Percentiles rank a stretch among this genome's conserved stretches.
Evolutionary conservation across 345 rosid genomes (phyloP).

Genomic region (Linum usitatissimum): DNA sequence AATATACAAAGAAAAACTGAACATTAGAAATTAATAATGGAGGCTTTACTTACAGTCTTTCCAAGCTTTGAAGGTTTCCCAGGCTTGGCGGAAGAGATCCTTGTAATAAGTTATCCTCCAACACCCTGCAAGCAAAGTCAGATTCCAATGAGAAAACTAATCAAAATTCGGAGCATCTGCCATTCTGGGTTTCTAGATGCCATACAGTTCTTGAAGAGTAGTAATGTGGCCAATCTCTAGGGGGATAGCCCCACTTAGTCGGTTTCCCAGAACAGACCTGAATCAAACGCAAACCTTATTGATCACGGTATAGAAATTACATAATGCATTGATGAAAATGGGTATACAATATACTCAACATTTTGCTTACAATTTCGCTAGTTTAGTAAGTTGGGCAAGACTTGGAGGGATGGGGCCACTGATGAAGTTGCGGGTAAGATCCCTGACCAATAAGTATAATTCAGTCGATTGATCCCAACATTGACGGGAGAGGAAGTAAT

Average conservation of each 20-base stretch:
- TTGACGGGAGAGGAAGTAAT: no score
- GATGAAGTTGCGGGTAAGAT: slow-evolving; percentile 59
- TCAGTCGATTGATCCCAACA: no score
- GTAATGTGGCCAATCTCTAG: slow-evolving; percentile 39
- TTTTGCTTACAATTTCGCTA: slow-evolving; percentile 38
- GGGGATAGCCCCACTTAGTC: slow-evolving; percentile 56
- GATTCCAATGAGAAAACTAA: neutral
- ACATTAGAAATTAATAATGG: neutral
- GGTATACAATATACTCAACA: no score
- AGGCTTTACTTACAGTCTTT: slow-evolving; percentile 36
- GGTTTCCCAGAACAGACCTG: slow-evolving; percentile 59
- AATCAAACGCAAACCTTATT: neutral
- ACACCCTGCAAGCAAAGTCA: slow-evolving; percentile 35
- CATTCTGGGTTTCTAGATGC: neutral
- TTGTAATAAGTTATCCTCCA: slow-evolving; percentile 49
- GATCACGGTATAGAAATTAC: neutral
- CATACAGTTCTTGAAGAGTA: slow-evolving; percentile 55
- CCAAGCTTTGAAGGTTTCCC: slow-evolving; percentile 46
- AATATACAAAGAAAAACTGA: neutral
- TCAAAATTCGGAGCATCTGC: no score
- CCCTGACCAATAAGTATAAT: no score
- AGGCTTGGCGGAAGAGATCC: slow-evolving; percentile 56
- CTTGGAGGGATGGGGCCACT: slow-evolving; percentile 57
- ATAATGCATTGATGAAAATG: no score
- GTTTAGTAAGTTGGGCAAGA: slow-evolving; percentile 38